Percentiles rank a stretch among this genome's conserved stretches.
Conservation (phyloP, 129 eudicot species). For the Flaveria brownii region DNA sequence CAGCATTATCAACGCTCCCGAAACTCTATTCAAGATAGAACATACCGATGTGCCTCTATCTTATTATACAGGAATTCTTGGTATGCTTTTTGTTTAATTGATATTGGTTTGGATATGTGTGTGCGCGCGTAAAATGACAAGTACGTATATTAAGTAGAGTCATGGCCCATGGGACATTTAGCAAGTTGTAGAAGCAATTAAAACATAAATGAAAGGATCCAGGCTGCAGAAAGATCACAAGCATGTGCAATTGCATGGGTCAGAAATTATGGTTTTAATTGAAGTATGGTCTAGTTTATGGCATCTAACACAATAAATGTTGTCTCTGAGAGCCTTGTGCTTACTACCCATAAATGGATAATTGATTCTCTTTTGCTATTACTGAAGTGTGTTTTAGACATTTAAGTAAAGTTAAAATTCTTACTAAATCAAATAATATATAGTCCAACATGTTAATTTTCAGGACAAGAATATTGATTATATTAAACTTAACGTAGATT, state of each 20-base stretch:
- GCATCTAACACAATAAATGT: background rate
- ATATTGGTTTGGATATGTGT: background rate
- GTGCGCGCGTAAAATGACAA: background rate
- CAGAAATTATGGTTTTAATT: slow-evolving; percentile 1
- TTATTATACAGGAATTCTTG: slow-evolving; percentile 77
- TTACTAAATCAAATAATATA: background rate
- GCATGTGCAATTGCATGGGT: slow-evolving; percentile 10
- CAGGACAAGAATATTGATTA: background rate
- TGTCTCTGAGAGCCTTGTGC: no score
- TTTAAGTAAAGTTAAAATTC: background rate
- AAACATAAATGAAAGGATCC: background rate
- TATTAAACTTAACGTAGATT: no score
- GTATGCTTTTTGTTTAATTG: slow-evolving; percentile 31
- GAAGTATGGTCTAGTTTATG: background rate
- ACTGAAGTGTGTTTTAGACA: background rate
- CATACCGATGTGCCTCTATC: slow-evolving; percentile 73
- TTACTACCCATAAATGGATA: no score
- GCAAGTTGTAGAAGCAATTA: background rate
- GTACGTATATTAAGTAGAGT: background rate
- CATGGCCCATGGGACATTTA: background rate
- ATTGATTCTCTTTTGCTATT: background rate
- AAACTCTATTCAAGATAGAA: slow-evolving; percentile 46
- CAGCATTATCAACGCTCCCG: slow-evolving; percentile 42
- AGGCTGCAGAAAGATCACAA: slow-evolving; percentile 3
- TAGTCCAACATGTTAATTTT: background rate